Evolutionary conservation across 129 eudicot genomes (phyloP).

Genomic region (Artemisia tridentata): DNA sequence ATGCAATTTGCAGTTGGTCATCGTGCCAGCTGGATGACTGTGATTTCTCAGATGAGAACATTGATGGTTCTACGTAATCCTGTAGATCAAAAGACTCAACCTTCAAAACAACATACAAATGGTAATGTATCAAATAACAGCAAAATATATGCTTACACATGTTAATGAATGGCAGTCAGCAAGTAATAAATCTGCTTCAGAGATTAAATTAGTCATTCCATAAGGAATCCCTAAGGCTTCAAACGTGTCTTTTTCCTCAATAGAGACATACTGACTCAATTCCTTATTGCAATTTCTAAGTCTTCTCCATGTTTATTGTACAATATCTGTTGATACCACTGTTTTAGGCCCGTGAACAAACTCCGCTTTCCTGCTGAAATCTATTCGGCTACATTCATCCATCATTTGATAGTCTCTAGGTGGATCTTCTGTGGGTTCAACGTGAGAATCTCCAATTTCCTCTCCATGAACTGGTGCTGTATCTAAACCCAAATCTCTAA

Average conservation of each 20-base stretch:
- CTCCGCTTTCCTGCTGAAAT: conserved; percentile 43
- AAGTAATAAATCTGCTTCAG: conserved; percentile 81
- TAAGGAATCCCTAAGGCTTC: conserved; percentile 43
- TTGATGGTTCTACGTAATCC: conserved; percentile 59
- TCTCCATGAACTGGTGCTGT: conserved; percentile 38
- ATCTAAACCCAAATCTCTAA: conserved; percentile 30
- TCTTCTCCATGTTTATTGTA: conserved; percentile 80
- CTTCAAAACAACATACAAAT: conserved; percentile 20
- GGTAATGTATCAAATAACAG: background rate
- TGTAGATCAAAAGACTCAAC: conserved; percentile 28
- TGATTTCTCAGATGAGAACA: conserved; percentile 47
- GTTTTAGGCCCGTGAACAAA: conserved; percentile 21
- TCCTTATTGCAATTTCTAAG: conserved; percentile 48
- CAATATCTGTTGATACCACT: conserved; percentile 30
- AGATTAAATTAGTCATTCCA: conserved; percentile 64
- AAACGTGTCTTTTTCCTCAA: conserved; percentile 53
- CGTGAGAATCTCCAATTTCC: conserved; percentile 72
- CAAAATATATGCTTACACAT: conserved; percentile 45
- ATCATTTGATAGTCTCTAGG: conserved; percentile 56
- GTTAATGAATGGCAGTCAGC: conserved; percentile 49
- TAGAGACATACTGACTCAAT: conserved; percentile 42
- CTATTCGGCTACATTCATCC: conserved; percentile 98
- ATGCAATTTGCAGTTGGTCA: conserved; percentile 73
- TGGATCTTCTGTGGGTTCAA: conserved; percentile 40
- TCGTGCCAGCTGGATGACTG: conserved; percentile 67